phyloP scores from a whole-genome alignment of 2,329 filamentous ascomycete species.

The Epichloe sibirici region DNA sequence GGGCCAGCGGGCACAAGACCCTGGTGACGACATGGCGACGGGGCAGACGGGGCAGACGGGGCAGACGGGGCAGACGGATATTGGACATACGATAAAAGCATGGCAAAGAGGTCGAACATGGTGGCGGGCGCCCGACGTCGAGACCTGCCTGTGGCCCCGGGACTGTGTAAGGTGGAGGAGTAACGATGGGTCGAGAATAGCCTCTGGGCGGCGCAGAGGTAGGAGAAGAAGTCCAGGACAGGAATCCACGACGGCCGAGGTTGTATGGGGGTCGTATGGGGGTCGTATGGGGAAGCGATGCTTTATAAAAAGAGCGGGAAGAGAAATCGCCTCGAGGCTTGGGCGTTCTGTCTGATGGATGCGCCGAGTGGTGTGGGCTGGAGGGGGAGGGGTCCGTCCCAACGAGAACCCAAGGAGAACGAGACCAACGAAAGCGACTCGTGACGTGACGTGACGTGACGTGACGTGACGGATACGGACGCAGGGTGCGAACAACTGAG shows the following conservation, averaged over 20 bases:
- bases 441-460: neutral
- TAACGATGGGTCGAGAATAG: neutral
- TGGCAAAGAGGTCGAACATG: slow-evolving; percentile 71
- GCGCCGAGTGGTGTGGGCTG: too few species aligned
- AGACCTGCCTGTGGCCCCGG: slow-evolving; percentile 12
- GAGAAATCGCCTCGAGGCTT: too few species aligned
- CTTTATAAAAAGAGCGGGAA: neutral
- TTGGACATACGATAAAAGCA: slow-evolving; percentile 59
- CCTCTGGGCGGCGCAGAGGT: neutral
- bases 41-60: slow-evolving; percentile 9
- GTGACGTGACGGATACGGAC: slow-evolving; percentile 1
- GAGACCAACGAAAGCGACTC: neutral
- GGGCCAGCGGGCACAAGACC: neutral
- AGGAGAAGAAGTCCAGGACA: neutral
- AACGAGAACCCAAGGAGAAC: too few species aligned
- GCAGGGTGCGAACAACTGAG: neutral
- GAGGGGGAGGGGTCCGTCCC: too few species aligned
- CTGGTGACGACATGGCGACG: slow-evolving; percentile 12
- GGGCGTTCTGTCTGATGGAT: too few species aligned
- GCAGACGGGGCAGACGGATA: slow-evolving; percentile 9
- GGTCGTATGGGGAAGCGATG: neutral
- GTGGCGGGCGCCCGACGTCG: slow-evolving; percentile 12
- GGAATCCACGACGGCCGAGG: too few species aligned
- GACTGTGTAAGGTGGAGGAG: neutral
- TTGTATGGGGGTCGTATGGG: neutral